phyloP scores from a whole-genome alignment of 805 yeast genomes.

The Starmera dryadoides region DNA sequence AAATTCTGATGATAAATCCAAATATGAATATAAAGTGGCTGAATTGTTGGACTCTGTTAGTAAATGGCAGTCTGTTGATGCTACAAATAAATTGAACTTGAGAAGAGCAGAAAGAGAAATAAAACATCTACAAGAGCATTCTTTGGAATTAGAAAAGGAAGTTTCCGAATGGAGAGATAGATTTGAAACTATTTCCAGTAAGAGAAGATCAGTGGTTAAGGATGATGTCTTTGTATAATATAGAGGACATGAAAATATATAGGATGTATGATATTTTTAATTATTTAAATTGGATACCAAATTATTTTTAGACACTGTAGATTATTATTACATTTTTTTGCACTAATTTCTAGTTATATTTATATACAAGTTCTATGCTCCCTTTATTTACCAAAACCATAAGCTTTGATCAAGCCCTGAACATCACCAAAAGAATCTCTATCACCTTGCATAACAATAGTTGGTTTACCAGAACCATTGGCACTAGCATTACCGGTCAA shows the following conservation, averaged over 20 bases:
- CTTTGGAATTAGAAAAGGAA: constrained; percentile 48
- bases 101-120: constrained; percentile 51
- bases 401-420: constrained; percentile 49
- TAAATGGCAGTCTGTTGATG: constrained; percentile 35
- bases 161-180: constrained; percentile 46
- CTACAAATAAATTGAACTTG: constrained; percentile 33
- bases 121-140: constrained; percentile 44
- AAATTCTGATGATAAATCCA: constrained; percentile 53
- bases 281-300: no score
- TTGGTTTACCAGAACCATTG: constrained; percentile 55
- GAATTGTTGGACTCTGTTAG: constrained; percentile 38
- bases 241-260: neutral
- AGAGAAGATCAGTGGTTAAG: constrained; percentile 11
- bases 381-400: constrained; percentile 55
- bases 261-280: neutral
- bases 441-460: constrained; percentile 84
- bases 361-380: no score
- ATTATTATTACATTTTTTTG: neutral
- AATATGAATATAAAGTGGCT: constrained; percentile 42
- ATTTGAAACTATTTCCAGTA: constrained; percentile 19
- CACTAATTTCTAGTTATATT: no score
- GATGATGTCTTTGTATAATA: constrained; percentile 20
- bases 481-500: constrained; percentile 56
- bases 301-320: no score
- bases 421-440: constrained; percentile 84